Evolutionary conservation across 331 rosid genomes (phyloP), one percentile per base, ranked within the genome.

Genomic region (Erythrophleum ivorense): DNA sequence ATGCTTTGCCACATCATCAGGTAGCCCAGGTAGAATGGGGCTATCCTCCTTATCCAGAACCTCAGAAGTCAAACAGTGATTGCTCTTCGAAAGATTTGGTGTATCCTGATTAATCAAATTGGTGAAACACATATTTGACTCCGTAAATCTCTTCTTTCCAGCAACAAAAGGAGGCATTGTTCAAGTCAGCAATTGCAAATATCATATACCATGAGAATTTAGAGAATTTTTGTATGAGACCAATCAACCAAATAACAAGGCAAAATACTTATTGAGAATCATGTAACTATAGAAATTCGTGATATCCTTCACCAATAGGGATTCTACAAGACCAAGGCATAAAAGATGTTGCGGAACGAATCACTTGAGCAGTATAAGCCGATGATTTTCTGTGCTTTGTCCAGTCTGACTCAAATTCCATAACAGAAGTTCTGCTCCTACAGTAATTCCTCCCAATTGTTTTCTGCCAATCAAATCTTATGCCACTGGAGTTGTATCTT

Each of bases 271-370:
- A 59, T 67, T 40, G 52, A 50, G 43, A 59, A 19, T 69, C 34
- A 45, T 78, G 79, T 11, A 78, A 64, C 62, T 90, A 91, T 48
- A 88, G 91, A 86, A 89, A 83, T 74, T 90, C 98, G 10, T 90
- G 89, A 85, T 88, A 95, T 81, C 89, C 93, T 78, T 93, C 94
- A 78, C 91, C 91, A 21, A 95, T 91, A 41, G 95, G 98, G 73
- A 95, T 91, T 90, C 88, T 90, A 85, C 94, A 87, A 78, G 98
- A 91, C 98, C 98, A 95, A 85, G 93, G 91, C 93, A 88, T 89
- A 84, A 89, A 91, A 80, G 88, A 89, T 53, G 98, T 92, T 9
- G 98, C 89, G 50, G 86, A 81, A 60, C 95, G 94, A 86, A 96
- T 88, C 78, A 86, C 94, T 19, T 87, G 91, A 84, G 94, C 92